Evolutionary conservation across 805 yeast genomes (phyloP), one percentile per base, ranked within the genome.

Genomic region (Wickerhamiella musiphila): DNA sequence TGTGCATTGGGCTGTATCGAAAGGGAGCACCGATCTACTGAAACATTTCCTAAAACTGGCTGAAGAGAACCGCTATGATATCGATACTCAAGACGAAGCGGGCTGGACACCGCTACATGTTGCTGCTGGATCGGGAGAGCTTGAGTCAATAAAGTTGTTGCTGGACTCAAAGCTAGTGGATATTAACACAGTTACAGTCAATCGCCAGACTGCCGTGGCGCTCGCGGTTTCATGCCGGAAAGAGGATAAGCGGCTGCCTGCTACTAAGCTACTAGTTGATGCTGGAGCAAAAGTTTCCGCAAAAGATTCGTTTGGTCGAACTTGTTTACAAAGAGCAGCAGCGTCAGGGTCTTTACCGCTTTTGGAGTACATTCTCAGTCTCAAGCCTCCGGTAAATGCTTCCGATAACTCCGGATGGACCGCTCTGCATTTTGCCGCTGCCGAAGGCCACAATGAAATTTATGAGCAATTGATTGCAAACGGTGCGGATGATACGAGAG

Each of bases 101-200:
- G 93, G 93, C 1, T 84, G 94, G 94, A 75, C 86, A 0, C 82
- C 92, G 1, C 46, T 81, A 21, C 95, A 84, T 52, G 73, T 86
- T 32, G 82, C 90, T 0, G 65, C 78, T 1, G 68, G 94, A 0
- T 60, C 75, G 2, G 94, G 94, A 0, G 67, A 70, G 44, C 43
- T 60, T 15, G 61, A 58, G 5, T n/a, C n/a, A n/a, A n/a, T n/a
- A n/a, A 23, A n/a, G 13, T 63, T 74, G 6, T 43, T 81, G 3
- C 57, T 64, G 7, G 39, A 38, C 21, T 44, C 58, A 28, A 46
- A 82, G n/a, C 56, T 71, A 41, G 53, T 50, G 0, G 59, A 62
- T 38, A 58, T 57, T 1, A 76, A 78, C 0, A 15, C 11, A 10
- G 29, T 29, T 11, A 75, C 76, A 49, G 60, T 79, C 15, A 59